Percentiles rank a stretch among this genome's conserved stretches.
These are phyloP conservation scores for Platanthera zijinensis DNA, from an alignment of 106 monocot genomes.

Conservation along the genomic window DNA sequence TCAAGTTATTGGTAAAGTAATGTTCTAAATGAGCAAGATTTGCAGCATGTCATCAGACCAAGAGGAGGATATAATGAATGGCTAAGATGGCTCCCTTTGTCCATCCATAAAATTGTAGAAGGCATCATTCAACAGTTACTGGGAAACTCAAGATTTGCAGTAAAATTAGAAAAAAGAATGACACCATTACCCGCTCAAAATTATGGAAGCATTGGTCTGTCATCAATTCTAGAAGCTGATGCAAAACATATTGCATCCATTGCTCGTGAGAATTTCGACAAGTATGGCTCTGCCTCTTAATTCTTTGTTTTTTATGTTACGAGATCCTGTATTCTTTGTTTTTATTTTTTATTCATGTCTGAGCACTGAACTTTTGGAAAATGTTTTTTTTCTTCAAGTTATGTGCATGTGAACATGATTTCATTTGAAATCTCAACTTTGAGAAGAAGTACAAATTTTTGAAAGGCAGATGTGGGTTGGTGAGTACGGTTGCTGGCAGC, in stretches of 20 bases:
- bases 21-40: not conserved
- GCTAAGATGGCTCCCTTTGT: conserved; percentile 83
- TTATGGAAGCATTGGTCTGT: conserved; percentile 53
- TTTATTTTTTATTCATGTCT: not conserved
- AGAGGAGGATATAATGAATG: conserved; percentile 88
- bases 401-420: not conserved
- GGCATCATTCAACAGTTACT: conserved; percentile 45
- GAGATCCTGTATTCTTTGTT: not conserved
- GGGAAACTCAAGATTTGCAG: conserved; percentile 36
- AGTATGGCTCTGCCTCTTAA: conserved; percentile 40
- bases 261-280: conserved; percentile 84
- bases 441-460: too few relatives aligned
- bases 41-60: conserved; percentile 85
- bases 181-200: conserved; percentile 34
- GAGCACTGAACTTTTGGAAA: not conserved
- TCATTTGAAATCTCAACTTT: not conserved
- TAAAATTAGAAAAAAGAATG: conserved; percentile 27
- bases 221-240: conserved; percentile 86
- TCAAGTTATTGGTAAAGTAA: not conserved
- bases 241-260: conserved; percentile 59
- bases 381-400: not conserved
- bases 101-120: conserved; percentile 58
- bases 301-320: not conserved
- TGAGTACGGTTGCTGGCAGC: too few relatives aligned
- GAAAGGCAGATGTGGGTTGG: too few relatives aligned